A percentile compares a stretch with the other conserved stretches of the same genome.
Evolutionary conservation across 2,329 filamentous ascomycete species (phyloP).

Genomic region (Fonsecaea nubica): DNA sequence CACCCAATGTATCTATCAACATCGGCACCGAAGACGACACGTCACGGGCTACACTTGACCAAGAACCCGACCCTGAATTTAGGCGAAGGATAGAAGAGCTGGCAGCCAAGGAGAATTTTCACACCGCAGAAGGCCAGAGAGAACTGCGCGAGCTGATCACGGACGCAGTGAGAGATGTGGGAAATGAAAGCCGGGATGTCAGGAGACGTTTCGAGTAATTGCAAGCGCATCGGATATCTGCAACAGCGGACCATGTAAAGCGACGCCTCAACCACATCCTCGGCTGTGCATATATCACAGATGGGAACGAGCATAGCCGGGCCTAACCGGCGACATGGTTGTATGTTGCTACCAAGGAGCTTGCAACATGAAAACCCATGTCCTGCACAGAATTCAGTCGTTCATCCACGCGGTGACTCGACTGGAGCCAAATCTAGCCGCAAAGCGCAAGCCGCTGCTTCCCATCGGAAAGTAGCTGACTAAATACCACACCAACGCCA

Average conservation of each 20-base stretch:
- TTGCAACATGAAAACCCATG: not conserved
- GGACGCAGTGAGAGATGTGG: slow-evolving; percentile 76
- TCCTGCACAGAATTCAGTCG: slow-evolving; percentile 18
- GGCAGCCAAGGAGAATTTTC: slow-evolving; percentile 81
- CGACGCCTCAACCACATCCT: not conserved
- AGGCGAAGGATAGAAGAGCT: slow-evolving; percentile 86
- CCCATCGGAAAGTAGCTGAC: slow-evolving; percentile 99
- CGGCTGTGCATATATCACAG: not conserved
- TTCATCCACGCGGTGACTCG: slow-evolving; percentile 77
- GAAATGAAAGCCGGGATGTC: slow-evolving; percentile 68
- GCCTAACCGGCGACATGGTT: slow-evolving; percentile 8
- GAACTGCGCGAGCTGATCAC: slow-evolving; percentile 79
- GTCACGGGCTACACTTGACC: slow-evolving; percentile 57
- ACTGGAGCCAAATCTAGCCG: slow-evolving; percentile 82
- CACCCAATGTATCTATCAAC: slow-evolving; percentile 77
- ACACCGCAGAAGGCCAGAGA: slow-evolving; percentile 78
- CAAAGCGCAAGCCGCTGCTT: slow-evolving; percentile 82
- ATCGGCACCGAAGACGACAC: slow-evolving; percentile 71
- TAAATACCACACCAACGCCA: slow-evolving; percentile 86
- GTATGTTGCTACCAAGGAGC: not conserved
- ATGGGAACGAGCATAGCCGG: slow-evolving; percentile 13
- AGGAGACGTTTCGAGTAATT: slow-evolving; percentile 65
- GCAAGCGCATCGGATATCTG: slow-evolving; percentile 8
- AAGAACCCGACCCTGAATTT: slow-evolving; percentile 73
- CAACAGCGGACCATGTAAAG: not conserved